A percentile compares a stretch with the other conserved stretches of the same genome.
phyloP scores from a whole-genome alignment of 352 stramenopile species.

The Globisporangium mamillatum region DNA sequence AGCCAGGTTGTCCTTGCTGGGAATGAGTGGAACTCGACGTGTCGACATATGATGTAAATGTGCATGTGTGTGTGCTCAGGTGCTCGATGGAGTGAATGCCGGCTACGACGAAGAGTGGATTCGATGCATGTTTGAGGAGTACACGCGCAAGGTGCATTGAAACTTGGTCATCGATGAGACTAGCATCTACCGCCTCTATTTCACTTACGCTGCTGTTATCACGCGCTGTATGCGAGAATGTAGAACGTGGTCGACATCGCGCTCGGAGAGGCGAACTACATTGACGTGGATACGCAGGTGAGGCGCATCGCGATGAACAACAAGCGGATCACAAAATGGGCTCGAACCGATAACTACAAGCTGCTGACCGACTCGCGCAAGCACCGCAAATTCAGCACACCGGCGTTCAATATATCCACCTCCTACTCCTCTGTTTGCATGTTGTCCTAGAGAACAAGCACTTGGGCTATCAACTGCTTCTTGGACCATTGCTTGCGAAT shows the following conservation, averaged over 20 bases:
- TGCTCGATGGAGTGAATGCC: slow-evolving; percentile 73
- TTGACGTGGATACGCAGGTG: slow-evolving; percentile 65
- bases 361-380: slow-evolving; percentile 59
- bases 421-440: slow-evolving; percentile 36
- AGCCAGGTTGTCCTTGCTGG: neutral
- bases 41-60: neutral
- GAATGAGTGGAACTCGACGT: neutral
- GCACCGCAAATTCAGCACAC: slow-evolving; percentile 39
- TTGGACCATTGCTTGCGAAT: neutral
- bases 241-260: slow-evolving; percentile 81
- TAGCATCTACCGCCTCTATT: neutral
- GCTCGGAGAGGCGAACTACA: slow-evolving; percentile 72
- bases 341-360: slow-evolving; percentile 86
- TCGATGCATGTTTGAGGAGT: slow-evolving; percentile 86
- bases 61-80: slow-evolving; percentile 25
- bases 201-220: neutral
- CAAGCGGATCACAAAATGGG: slow-evolving; percentile 86
- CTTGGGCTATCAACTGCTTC: neutral
- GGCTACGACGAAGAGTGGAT: slow-evolving; percentile 87
- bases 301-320: slow-evolving; percentile 82
- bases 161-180: neutral
- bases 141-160: slow-evolving; percentile 59
- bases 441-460: slow-evolving; percentile 28
- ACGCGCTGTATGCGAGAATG: neutral
- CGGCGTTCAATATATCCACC: slow-evolving; percentile 87